These are phyloP conservation scores for Fusarium decemcellulare DNA, from an alignment of 2,329 filamentous ascomycete genomes.

Conservation along the genomic window DNA sequence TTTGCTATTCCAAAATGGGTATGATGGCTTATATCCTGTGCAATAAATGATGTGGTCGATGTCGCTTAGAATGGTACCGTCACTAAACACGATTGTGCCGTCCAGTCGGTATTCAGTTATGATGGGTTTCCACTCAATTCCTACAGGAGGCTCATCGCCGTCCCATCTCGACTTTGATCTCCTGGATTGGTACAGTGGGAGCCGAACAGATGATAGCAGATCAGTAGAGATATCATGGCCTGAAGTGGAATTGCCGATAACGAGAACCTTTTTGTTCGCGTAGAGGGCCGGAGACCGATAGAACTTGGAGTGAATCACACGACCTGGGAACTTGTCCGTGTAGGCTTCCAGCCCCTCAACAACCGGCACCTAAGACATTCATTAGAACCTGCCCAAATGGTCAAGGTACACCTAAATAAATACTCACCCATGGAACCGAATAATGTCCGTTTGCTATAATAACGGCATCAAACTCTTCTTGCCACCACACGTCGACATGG, in stretches of 20 bases:
- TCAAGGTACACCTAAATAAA: too few relatives aligned
- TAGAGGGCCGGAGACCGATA: conserved; percentile 58
- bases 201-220: conserved; percentile 52
- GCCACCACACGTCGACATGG: conserved; percentile 67
- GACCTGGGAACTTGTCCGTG: conserved; percentile 54
- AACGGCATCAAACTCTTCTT: conserved; percentile 63
- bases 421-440: conserved; percentile 60
- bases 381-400: neutral
- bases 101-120: conserved; percentile 60
- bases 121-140: conserved; percentile 68
- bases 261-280: conserved; percentile 51
- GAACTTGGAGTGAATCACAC: conserved; percentile 61
- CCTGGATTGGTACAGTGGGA: conserved; percentile 67
- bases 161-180: conserved; percentile 66
- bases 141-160: conserved; percentile 59
- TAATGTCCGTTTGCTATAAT: conserved; percentile 62
- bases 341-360: conserved; percentile 61
- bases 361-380: conserved; percentile 55
- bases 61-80: conserved; percentile 52
- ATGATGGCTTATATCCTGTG: conserved; percentile 60
- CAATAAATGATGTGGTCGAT: conserved; percentile 59
- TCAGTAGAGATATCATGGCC: conserved; percentile 58
- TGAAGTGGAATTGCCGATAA: conserved; percentile 62
- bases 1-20: conserved; percentile 63
- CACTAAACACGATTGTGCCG: conserved; percentile 60